phyloP scores from a whole-genome alignment of 2,329 filamentous ascomycete species.

The Sclerotinia minor region DNA sequence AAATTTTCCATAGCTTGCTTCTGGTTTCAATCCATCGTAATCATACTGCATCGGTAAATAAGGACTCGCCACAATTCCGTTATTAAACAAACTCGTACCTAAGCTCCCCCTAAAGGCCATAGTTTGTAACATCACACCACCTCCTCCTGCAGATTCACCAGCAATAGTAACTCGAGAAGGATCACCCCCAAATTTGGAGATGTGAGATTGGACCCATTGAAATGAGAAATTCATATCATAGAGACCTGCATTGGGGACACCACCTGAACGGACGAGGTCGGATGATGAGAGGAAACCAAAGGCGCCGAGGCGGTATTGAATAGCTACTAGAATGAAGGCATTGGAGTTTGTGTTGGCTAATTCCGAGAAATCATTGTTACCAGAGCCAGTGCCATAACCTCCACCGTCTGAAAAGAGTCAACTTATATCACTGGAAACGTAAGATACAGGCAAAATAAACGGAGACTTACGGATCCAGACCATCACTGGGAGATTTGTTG shows the following conservation, averaged over 20 bases:
- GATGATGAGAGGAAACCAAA: constrained; percentile 67
- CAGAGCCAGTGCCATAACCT: constrained; percentile 36
- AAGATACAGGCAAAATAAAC: neutral
- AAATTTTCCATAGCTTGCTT: constrained; percentile 48
- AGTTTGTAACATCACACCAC: constrained; percentile 50
- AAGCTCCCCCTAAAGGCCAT: constrained; percentile 32
- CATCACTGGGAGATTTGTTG: constrained; percentile 43
- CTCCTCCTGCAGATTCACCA: constrained; percentile 57
- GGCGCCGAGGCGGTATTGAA: constrained; percentile 65
- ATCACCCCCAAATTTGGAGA: constrained; percentile 56
- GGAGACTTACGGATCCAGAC: constrained; percentile 44
- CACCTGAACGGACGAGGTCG: constrained; percentile 54
- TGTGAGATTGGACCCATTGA: constrained; percentile 57
- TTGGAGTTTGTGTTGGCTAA: constrained; percentile 51
- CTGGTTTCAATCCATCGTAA: constrained; percentile 48
- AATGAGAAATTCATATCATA: constrained; percentile 60
- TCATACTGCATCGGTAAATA: constrained; percentile 55
- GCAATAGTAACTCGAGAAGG: constrained; percentile 53
- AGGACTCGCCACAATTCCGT: constrained; percentile 45
- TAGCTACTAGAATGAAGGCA: constrained; percentile 56
- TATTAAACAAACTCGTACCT: constrained; percentile 18
- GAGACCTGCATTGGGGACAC: constrained; percentile 62
- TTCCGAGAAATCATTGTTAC: constrained; percentile 43
- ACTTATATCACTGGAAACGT: constrained; percentile 30
- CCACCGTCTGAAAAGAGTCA: constrained; percentile 42